phyloP scores from a whole-genome alignment of 768 basidiomycete species.

The Tylopilus sp. region DNA sequence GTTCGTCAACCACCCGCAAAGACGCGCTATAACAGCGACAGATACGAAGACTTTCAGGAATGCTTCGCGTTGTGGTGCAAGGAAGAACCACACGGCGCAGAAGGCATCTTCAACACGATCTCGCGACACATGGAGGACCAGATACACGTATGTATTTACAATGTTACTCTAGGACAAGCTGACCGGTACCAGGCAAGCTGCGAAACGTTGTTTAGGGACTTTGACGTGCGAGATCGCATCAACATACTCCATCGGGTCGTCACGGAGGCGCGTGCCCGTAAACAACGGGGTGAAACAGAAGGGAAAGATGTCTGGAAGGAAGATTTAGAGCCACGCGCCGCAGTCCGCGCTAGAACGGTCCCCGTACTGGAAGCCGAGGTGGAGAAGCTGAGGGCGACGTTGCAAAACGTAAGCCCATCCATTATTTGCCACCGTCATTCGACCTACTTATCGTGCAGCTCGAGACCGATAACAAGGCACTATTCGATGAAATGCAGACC shows the following conservation, averaged over 20 bases:
- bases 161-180: neutral
- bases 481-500: slow-evolving; percentile 48
- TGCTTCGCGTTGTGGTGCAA: slow-evolving; percentile 66
- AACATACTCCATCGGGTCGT: slow-evolving; percentile 70
- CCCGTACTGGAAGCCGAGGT: slow-evolving; percentile 51
- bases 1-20: slow-evolving; percentile 15
- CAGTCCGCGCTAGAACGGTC: slow-evolving; percentile 59
- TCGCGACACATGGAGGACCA: slow-evolving; percentile 70
- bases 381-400: slow-evolving; percentile 35
- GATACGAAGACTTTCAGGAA: slow-evolving; percentile 54
- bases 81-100: slow-evolving; percentile 60
- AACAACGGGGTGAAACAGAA: slow-evolving; percentile 37
- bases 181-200: slow-evolving; percentile 53
- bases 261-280: slow-evolving; percentile 59
- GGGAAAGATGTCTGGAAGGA: slow-evolving; percentile 64
- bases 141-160: slow-evolving; percentile 36
- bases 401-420: slow-evolving; percentile 34
- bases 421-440: neutral
- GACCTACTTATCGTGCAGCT: slow-evolving; percentile 37
- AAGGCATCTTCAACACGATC: slow-evolving; percentile 60
- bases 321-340: slow-evolving; percentile 58
- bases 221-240: slow-evolving; percentile 64
- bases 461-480: slow-evolving; percentile 49
- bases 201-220: slow-evolving; percentile 66
- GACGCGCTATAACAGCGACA: slow-evolving; percentile 16